phyloP scores from a whole-genome alignment of 1,284 basidiomycete genomes.

The Chiua sp. region DNA sequence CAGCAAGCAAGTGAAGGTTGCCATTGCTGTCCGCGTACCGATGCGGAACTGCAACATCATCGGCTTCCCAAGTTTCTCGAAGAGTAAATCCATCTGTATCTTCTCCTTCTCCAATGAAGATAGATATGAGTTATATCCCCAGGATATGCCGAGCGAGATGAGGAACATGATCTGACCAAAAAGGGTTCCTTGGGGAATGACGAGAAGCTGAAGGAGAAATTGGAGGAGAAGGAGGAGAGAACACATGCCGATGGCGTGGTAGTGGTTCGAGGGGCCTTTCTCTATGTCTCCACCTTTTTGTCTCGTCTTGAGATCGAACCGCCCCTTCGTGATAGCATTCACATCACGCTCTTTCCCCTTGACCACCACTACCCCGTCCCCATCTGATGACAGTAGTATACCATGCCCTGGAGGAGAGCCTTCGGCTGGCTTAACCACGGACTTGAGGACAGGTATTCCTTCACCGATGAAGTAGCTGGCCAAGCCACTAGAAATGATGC shows the following conservation, averaged over 20 bases:
- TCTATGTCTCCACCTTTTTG: neutral
- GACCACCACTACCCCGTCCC: slow-evolving; percentile 21
- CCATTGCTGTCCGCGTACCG: slow-evolving; percentile 19
- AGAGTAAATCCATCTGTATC: slow-evolving; percentile 27
- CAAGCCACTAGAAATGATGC: slow-evolving; percentile 35
- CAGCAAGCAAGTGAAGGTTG: slow-evolving; percentile 22
- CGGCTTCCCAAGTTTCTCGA: slow-evolving; percentile 13
- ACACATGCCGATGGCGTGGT: slow-evolving; percentile 26
- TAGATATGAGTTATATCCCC: slow-evolving; percentile 32
- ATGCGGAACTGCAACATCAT: slow-evolving; percentile 12
- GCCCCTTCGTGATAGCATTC: slow-evolving; percentile 34
- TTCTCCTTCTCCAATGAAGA: slow-evolving; percentile 32
- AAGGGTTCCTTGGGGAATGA: slow-evolving; percentile 31
- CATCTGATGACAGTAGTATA: slow-evolving; percentile 15
- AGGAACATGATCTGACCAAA: slow-evolving; percentile 38
- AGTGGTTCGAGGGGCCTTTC: neutral
- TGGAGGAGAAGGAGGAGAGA: slow-evolving; percentile 30
- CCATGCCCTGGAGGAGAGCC: slow-evolving; percentile 30
- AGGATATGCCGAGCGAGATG: slow-evolving; percentile 29
- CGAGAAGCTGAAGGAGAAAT: slow-evolving; percentile 34
- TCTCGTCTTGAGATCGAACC: slow-evolving; percentile 21
- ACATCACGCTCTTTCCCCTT: slow-evolving; percentile 36
- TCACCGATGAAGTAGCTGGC: slow-evolving; percentile 24
- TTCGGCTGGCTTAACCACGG: neutral
- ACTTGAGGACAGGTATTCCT: slow-evolving; percentile 20